These are phyloP conservation scores for Kwoniella botswanensis DNA, from an alignment of 768 basidiomycete genomes.

Conservation along the genomic window DNA sequence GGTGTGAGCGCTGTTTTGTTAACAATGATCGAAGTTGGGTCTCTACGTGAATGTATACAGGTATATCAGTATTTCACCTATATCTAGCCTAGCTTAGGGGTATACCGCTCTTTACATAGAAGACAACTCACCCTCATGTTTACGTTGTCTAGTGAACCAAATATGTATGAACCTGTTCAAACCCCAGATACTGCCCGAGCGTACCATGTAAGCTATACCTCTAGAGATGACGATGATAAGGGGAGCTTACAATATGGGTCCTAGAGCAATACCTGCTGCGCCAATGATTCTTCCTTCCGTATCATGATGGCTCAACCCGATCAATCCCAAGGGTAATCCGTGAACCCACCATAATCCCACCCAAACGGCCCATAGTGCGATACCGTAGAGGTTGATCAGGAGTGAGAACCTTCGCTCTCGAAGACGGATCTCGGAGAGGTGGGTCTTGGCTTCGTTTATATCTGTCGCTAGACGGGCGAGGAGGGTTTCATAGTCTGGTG, in stretches of 20 bases:
- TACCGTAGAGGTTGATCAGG: conserved; percentile 51
- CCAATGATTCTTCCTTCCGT: conserved; percentile 40
- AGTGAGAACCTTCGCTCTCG: conserved; percentile 50
- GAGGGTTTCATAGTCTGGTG: conserved; percentile 57
- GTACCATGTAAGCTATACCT: too few relatives aligned
- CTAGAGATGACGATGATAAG: neutral
- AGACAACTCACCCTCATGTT: conserved; percentile 44
- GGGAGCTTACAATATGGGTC: conserved; percentile 52
- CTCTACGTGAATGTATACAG: conserved; percentile 63
- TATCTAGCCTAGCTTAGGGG: too few relatives aligned
- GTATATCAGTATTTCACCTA: neutral
- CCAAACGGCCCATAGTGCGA: conserved; percentile 54
- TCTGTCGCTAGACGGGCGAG: conserved; percentile 52
- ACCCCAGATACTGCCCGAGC: conserved; percentile 28
- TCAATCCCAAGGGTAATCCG: conserved; percentile 50
- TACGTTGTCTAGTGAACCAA: conserved; percentile 48
- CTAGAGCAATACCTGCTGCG: conserved; percentile 35
- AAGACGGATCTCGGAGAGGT: conserved; percentile 54
- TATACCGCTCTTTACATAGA: too few relatives aligned
- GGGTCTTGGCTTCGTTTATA: conserved; percentile 52
- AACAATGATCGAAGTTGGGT: conserved; percentile 74
- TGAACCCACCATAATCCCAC: conserved; percentile 53
- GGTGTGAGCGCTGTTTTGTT: conserved; percentile 78
- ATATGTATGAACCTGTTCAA: conserved; percentile 46
- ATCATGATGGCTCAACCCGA: conserved; percentile 38